Percentiles rank a stretch among this genome's conserved stretches.
Evolutionary conservation across 1,139 yeast species (phyloP).

Genomic region (Pichia sp.): DNA sequence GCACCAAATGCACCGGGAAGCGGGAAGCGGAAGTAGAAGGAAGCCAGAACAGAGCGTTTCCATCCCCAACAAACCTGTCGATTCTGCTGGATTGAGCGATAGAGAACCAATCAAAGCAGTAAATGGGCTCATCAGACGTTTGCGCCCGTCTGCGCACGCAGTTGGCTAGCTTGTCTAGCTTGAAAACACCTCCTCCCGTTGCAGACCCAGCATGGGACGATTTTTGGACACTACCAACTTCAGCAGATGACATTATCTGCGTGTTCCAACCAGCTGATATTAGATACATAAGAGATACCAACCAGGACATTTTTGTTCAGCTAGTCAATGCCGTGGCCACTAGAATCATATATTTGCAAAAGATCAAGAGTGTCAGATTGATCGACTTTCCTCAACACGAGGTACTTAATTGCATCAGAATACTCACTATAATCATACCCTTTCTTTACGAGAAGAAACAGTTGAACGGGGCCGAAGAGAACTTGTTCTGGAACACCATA

Average conservation of each 20-base stretch:
- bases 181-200: too few species aligned
- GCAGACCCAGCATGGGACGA: conserved; percentile 57
- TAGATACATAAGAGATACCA: conserved; percentile 50
- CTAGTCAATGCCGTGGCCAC: conserved; percentile 39
- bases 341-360: conserved; percentile 28
- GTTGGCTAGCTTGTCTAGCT: neutral
- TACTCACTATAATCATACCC: conserved; percentile 63
- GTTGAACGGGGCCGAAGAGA: conserved; percentile 29
- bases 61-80: too few species aligned
- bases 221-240: conserved; percentile 39
- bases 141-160: neutral
- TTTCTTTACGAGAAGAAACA: conserved; percentile 50
- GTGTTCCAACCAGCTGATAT: conserved; percentile 53
- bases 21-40: too few species aligned
- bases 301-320: conserved; percentile 45
- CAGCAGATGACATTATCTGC: conserved; percentile 50
- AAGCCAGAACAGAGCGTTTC: too few species aligned
- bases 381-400: conserved; percentile 14
- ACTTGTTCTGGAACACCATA: conserved; percentile 37
- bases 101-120: too few species aligned
- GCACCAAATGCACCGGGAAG: too few species aligned
- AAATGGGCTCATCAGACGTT: too few species aligned
- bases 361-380: conserved; percentile 7
- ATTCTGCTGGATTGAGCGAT: too few species aligned
- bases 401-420: conserved; percentile 54